These are phyloP conservation scores for Mentha longifolia DNA, from an alignment of 257 asterid genomes.

Conservation along the genomic window DNA sequence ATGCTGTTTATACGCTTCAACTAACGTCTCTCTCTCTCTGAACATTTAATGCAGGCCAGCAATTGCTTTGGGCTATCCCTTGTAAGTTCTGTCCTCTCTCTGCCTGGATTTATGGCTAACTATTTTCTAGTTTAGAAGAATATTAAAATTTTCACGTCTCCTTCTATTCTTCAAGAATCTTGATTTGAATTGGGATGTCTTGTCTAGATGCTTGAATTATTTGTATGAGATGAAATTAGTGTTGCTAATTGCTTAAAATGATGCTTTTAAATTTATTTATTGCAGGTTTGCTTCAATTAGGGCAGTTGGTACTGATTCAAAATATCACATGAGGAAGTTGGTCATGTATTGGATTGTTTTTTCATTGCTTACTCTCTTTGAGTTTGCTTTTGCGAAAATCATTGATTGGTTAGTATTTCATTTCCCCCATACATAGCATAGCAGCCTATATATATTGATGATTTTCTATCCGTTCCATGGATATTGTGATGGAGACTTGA, in stretches of 20 bases:
- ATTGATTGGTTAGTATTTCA: conserved; percentile 40
- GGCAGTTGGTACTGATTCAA: conserved; percentile 48
- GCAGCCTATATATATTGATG: conserved; percentile 21
- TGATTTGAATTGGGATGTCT: neutral
- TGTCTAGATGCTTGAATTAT: neutral
- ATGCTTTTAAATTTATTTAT: neutral
- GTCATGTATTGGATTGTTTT: conserved; percentile 49
- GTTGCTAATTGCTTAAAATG: neutral
- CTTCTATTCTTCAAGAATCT: neutral
- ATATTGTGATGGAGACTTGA: too few relatives aligned
- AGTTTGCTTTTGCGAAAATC: conserved; percentile 37
- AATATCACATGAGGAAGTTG: conserved; percentile 48
- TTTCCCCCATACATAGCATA: conserved; percentile 6
- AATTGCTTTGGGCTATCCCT: conserved; percentile 55
- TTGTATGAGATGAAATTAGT: neutral
- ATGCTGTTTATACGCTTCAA: neutral
- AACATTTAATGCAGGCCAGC: conserved; percentile 47
- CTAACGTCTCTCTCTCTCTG: neutral
- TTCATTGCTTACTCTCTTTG: conserved; percentile 45
- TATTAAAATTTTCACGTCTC: too few relatives aligned
- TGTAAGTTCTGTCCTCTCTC: conserved; percentile 40
- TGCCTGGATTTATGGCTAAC: neutral
- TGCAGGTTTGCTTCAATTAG: conserved; percentile 53
- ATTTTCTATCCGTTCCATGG: too few relatives aligned
- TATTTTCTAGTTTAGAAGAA: too few relatives aligned